A percentile compares a stretch with the other conserved stretches of the same genome.
Evolutionary conservation across 163 green algal genomes (phyloP).

Genomic region (Chlorella variabilis): DNA sequence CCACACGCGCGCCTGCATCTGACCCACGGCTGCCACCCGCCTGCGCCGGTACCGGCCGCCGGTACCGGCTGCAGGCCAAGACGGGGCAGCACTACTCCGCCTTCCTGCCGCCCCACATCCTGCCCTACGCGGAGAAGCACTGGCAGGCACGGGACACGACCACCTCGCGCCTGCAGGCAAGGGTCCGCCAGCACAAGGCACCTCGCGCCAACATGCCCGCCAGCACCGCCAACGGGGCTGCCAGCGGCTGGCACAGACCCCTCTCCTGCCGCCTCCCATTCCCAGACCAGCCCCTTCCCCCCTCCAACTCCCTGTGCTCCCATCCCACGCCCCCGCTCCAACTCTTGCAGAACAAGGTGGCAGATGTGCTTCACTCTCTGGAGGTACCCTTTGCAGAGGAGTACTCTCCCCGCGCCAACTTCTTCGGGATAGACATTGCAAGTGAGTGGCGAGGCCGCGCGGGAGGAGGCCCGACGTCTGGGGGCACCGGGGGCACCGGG

Average conservation of each 20-base stretch:
- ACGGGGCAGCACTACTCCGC: not conserved
- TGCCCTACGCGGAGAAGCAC: not conserved
- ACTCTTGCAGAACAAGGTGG: conserved; percentile 18
- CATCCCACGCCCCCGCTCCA: not conserved
- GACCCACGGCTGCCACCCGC: too few relatives aligned
- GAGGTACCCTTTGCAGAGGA: conserved; percentile 29
- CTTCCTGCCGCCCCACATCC: conserved; percentile 23
- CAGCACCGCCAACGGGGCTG: too few relatives aligned
- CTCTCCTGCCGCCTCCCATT: too few relatives aligned
- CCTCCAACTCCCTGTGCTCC: not conserved
- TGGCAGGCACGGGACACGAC: conserved; percentile 10
- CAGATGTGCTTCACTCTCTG: conserved; percentile 24
- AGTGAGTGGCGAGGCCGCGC: not conserved
- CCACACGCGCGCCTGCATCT: too few relatives aligned
- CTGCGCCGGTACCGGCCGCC: too few relatives aligned
- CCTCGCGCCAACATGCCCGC: too few relatives aligned
- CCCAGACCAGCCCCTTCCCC: not conserved
- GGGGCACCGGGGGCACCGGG: too few relatives aligned
- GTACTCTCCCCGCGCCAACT: conserved; percentile 17
- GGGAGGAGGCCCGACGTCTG: not conserved
- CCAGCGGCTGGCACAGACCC: too few relatives aligned
- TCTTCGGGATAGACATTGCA: conserved; percentile 38
- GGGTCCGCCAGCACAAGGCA: too few relatives aligned
- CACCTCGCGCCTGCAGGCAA: conserved; percentile 33
- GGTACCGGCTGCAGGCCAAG: conserved; percentile 23